Conservation (phyloP, 208 protist species). For the Acanthamoeba castellanii region DNA sequence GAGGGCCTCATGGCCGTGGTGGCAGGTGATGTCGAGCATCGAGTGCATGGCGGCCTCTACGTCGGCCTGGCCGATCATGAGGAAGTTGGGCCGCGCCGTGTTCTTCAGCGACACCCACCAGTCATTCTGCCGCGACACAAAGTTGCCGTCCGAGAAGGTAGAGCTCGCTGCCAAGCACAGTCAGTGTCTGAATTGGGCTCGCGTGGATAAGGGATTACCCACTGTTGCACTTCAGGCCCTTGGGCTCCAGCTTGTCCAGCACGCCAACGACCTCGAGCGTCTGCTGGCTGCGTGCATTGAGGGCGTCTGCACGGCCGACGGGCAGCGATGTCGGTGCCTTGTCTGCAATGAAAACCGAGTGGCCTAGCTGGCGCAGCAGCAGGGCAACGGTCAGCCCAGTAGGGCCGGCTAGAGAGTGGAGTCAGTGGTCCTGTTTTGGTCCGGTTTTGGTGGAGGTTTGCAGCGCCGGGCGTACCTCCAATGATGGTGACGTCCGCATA, state of each 20-base stretch:
- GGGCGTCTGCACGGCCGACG: slow-evolving; percentile 59
- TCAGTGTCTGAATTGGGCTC: neutral
- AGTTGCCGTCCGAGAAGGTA: slow-evolving; percentile 56
- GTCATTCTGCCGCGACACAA: slow-evolving; percentile 39
- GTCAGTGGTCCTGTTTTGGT: slow-evolving; percentile 2
- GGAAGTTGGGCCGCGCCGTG: slow-evolving; percentile 27
- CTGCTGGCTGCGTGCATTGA: slow-evolving; percentile 62
- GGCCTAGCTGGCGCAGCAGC: neutral
- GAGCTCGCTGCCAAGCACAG: slow-evolving; percentile 47
- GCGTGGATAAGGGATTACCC: slow-evolving; percentile 15
- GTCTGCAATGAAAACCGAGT: slow-evolving; percentile 21
- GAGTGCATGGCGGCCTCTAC: slow-evolving; percentile 2
- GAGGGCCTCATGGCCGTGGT: neutral
- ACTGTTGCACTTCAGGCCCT: slow-evolving; percentile 28
- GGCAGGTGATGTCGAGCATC: slow-evolving; percentile 26
- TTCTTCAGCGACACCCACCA: slow-evolving; percentile 60
- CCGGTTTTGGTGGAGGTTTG: neutral
- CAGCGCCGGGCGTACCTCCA: neutral
- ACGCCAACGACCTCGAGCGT: slow-evolving; percentile 46
- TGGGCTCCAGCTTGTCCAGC: slow-evolving; percentile 30
- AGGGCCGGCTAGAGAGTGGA: slow-evolving; percentile 22
- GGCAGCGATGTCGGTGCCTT: slow-evolving; percentile 16
- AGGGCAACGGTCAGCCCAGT: neutral
- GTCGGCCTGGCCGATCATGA: slow-evolving; percentile 67
- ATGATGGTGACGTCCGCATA: neutral